Conservation (phyloP, 2,329 filamentous ascomycete species). For the Aspergillus sp. region DNA sequence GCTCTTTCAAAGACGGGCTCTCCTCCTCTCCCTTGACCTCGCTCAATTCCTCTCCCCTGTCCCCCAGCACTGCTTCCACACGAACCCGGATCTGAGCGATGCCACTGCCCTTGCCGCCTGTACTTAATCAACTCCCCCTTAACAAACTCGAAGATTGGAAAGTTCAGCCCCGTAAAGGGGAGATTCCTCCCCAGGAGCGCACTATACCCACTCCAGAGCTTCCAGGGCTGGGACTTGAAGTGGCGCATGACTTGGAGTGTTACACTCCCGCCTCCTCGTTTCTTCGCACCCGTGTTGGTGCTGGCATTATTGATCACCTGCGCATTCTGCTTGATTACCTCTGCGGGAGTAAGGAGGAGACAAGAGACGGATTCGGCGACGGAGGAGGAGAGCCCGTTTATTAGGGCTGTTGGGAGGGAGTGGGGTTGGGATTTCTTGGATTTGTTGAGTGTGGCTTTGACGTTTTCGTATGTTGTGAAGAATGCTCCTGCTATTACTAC, state of each 20-base stretch:
- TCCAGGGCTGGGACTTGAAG: conserved; percentile 62
- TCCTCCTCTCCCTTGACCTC: conserved; percentile 13
- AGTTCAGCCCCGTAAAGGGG: conserved; percentile 86
- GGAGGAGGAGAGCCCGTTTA: conserved; percentile 75
- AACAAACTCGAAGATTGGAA: conserved; percentile 80
- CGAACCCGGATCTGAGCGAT: conserved; percentile 19
- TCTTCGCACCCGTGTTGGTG: neutral
- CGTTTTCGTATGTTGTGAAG: conserved; percentile 85
- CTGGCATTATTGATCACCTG: conserved; percentile 68
- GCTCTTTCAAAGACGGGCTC: conserved; percentile 66
- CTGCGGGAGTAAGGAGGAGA: conserved; percentile 82
- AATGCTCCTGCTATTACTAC: conserved; percentile 71
- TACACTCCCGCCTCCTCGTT: conserved; percentile 43
- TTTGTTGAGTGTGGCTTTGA: conserved; percentile 67
- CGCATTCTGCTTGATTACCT: conserved; percentile 92
- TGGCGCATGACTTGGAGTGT: conserved; percentile 61
- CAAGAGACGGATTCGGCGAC: conserved; percentile 83
- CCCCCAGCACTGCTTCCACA: conserved; percentile 24
- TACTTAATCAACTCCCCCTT: conserved; percentile 56
- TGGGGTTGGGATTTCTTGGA: conserved; percentile 8
- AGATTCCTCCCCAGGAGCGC: conserved; percentile 81
- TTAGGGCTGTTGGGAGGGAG: conserved; percentile 67
- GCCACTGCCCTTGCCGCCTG: conserved; percentile 29
- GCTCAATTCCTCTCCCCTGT: neutral
- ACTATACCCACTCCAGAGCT: conserved; percentile 72